phyloP scores from a whole-genome alignment of 768 basidiomycete genomes.

The Epithele typhae region DNA sequence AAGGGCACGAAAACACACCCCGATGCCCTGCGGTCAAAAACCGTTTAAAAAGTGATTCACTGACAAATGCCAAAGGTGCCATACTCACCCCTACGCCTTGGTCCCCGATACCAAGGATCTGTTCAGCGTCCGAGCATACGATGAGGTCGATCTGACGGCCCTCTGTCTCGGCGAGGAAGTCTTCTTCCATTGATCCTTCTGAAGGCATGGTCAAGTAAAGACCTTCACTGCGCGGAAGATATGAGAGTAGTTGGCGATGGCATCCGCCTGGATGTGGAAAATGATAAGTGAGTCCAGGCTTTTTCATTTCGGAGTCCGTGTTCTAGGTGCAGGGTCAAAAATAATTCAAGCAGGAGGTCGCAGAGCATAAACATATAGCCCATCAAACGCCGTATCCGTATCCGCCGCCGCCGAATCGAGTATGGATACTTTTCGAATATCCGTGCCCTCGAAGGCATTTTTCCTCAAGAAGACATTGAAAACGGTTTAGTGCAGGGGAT shows the following conservation, averaged over 20 bases:
- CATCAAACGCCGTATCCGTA: too few relatives aligned
- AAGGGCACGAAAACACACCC: slow-evolving; percentile 20
- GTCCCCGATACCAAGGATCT: slow-evolving; percentile 76
- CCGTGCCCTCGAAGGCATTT: too few relatives aligned
- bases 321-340: too few relatives aligned
- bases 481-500: too few relatives aligned
- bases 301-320: too few relatives aligned
- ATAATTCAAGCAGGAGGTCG: too few relatives aligned
- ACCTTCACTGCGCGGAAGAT: slow-evolving; percentile 79
- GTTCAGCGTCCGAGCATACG: slow-evolving; percentile 81
- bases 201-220: slow-evolving; percentile 62
- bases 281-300: too few relatives aligned
- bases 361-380: too few relatives aligned
- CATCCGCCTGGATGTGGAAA: slow-evolving; percentile 51
- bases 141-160: slow-evolving; percentile 70
- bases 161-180: slow-evolving; percentile 63
- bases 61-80: too few relatives aligned
- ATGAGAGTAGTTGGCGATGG: slow-evolving; percentile 80
- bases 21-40: slow-evolving; percentile 29
- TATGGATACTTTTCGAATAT: too few relatives aligned
- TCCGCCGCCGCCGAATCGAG: too few relatives aligned
- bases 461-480: too few relatives aligned
- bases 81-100: slow-evolving; percentile 67
- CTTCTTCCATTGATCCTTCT: slow-evolving; percentile 66
- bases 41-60: background rate